These are phyloP conservation scores for Fusarium sp. DNA, from an alignment of 2,329 filamentous ascomycete genomes.

Conservation along the genomic window DNA sequence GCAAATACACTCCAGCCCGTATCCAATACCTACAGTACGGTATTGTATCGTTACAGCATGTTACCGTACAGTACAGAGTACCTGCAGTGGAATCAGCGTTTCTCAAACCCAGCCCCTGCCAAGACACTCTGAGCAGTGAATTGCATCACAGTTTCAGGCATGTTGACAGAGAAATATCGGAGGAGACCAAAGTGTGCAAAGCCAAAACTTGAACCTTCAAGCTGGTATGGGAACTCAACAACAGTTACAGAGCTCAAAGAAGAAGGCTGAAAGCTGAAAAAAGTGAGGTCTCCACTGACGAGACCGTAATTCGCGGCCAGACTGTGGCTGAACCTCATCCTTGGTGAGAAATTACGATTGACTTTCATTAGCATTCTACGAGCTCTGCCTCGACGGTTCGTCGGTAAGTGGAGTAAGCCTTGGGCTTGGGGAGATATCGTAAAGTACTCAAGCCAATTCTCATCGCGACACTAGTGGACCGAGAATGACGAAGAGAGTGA, in stretches of 20 bases:
- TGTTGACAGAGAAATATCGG: constrained; percentile 1
- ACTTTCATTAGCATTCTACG: background rate
- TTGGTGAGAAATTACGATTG: constrained; percentile 5
- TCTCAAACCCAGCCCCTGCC: constrained; percentile 35
- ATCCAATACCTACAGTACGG: background rate
- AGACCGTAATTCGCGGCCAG: constrained; percentile 7
- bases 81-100: constrained; percentile 4
- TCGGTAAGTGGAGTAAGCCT: background rate
- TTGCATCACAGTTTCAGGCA: constrained; percentile 33
- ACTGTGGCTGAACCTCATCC: constrained; percentile 23
- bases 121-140: constrained; percentile 27
- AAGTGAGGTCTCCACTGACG: constrained; percentile 6
- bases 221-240: background rate
- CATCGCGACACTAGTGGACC: constrained; percentile 15
- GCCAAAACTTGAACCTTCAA: background rate
- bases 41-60: background rate
- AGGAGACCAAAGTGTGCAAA: background rate
- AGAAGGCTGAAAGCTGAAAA: constrained; percentile 3
- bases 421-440: background rate
- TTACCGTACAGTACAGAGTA: background rate
- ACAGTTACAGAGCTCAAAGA: background rate
- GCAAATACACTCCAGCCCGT: background rate
- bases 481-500: background rate
- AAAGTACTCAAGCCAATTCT: constrained; percentile 9
- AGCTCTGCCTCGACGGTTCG: background rate